These are phyloP conservation scores for Parastagonospora avenae DNA, from an alignment of 2,329 filamentous ascomycete species.

Conservation along the genomic window DNA sequence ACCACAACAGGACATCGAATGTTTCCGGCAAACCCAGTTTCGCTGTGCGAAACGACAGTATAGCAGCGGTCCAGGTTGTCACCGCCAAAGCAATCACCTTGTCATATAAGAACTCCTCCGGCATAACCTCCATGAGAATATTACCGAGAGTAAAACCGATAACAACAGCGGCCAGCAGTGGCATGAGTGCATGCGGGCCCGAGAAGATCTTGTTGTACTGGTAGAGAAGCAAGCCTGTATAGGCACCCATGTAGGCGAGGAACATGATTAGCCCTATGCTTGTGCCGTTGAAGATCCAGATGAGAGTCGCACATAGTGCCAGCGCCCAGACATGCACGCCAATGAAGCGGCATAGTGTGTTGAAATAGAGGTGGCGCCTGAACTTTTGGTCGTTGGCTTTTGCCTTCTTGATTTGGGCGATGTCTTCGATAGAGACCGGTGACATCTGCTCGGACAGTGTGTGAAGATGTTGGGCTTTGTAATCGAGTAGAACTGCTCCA, in stretches of 20 bases:
- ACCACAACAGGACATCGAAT: conserved; percentile 36
- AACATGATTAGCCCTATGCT: conserved; percentile 55
- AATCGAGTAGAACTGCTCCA: conserved; percentile 62
- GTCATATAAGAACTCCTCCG: conserved; percentile 49
- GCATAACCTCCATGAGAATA: conserved; percentile 48
- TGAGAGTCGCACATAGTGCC: conserved; percentile 54
- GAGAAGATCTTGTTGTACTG: conserved; percentile 57
- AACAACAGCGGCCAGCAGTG: conserved; percentile 53
- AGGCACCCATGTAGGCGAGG: conserved; percentile 55
- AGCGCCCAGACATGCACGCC: conserved; percentile 60
- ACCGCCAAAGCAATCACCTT: conserved; percentile 56
- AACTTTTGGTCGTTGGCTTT: conserved; percentile 54
- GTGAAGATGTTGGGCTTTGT: conserved; percentile 59
- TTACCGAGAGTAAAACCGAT: conserved; percentile 56
- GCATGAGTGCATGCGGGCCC: conserved; percentile 55
- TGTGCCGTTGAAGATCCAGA: conserved; percentile 58
- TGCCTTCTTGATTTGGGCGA: conserved; percentile 51
- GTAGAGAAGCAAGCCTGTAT: conserved; percentile 60
- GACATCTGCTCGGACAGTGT: conserved; percentile 51
- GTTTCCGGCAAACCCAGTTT: conserved; percentile 54
- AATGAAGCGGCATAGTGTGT: conserved; percentile 55
- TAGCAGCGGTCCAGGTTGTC: conserved; percentile 59
- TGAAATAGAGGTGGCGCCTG: conserved; percentile 58
- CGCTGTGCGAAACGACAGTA: conserved; percentile 55
- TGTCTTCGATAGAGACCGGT: conserved; percentile 48